Base-by-base conservation (phyloP, 2,329 filamentous ascomycete species). In the Massarina eburnea region DNA sequence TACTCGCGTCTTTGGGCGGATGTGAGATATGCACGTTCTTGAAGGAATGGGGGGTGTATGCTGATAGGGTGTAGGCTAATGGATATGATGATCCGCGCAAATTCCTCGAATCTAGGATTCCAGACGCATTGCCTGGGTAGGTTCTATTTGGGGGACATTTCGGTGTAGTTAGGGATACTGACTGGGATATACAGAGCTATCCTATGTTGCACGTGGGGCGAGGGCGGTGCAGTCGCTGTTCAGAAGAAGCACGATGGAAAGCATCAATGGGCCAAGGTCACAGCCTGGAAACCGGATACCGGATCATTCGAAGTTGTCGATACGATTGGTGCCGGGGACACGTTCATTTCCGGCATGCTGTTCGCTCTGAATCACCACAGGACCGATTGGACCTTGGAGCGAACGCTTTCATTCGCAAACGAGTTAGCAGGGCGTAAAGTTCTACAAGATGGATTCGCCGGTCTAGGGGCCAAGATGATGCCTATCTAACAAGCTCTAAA, bases 271-370 rank as follows among this genome's bases (percentile, higher is more conserved):
- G 64, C 45, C 8, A 36, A 43, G 29, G 53, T 55, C 10, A 17
- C 15, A 12, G 35, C 34, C 10, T 46, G 39, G 39, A 24, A 14
- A 14, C 39, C 39, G 1, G 10, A 24, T 19, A 32, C 14, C 12
- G 39, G 26, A 14, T 10, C 21, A 5, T 2, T 12, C 10, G 12
- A 39, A 3, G 37, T 47, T 18, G 19, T 63, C 63, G 88, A 86
- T 64, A 78, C 85, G 5, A 79, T 89, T 49, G 87, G 86, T 43
- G 86, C 86, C 34, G 87, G 87, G 54, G 87, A 90, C 61, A 89
- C 86, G 0, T 90, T 90, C 59, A 81, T 86, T 52, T 86, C 86
- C 26, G 86, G 85, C 48, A 82, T 87, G 67, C 70, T 90, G 39
- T 88, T 84, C 68, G 77, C 74, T 27, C 66, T 88, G 49, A 68